Evolutionary conservation across 1,139 yeast species (phyloP).

Genomic region (Magnusiomyces ingens): DNA sequence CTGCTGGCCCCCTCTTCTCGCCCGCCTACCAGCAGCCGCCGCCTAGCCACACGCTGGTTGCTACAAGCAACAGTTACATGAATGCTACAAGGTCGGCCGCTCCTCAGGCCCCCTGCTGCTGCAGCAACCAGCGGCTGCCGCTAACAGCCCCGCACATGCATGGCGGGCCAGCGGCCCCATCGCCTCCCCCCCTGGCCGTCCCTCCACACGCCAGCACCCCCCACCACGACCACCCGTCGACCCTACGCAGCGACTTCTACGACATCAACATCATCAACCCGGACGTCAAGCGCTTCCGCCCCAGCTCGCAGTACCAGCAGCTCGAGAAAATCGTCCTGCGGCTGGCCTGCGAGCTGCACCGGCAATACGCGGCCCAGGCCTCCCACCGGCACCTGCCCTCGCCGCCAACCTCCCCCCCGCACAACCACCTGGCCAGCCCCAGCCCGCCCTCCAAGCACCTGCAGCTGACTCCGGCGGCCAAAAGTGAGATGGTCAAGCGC

Average conservation of each 20-base stretch:
- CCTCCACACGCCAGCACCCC: neutral
- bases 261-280: conserved; percentile 5
- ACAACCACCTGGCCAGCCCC: neutral
- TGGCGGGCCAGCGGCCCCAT: neutral
- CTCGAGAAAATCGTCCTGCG: conserved; percentile 1
- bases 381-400: too few species aligned
- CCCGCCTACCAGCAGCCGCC: too few species aligned
- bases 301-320: conserved; percentile 4
- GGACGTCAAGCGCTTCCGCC: conserved; percentile 2
- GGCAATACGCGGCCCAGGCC: neutral
- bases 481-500: conserved; percentile 2
- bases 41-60: too few species aligned
- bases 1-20: too few species aligned
- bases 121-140: neutral
- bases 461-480: neutral
- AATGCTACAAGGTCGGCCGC: too few species aligned
- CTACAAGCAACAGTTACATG: too few species aligned
- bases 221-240: neutral
- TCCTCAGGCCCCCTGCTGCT: neutral
- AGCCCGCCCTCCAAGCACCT: neutral
- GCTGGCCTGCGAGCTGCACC: conserved; percentile 2
- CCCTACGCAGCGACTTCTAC: neutral
- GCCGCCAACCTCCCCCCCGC: neutral
- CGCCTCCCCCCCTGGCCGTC: neutral
- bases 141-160: neutral